phyloP scores from a whole-genome alignment of 2,329 filamentous ascomycete species.

The Aspergillus pseudonomiae region DNA sequence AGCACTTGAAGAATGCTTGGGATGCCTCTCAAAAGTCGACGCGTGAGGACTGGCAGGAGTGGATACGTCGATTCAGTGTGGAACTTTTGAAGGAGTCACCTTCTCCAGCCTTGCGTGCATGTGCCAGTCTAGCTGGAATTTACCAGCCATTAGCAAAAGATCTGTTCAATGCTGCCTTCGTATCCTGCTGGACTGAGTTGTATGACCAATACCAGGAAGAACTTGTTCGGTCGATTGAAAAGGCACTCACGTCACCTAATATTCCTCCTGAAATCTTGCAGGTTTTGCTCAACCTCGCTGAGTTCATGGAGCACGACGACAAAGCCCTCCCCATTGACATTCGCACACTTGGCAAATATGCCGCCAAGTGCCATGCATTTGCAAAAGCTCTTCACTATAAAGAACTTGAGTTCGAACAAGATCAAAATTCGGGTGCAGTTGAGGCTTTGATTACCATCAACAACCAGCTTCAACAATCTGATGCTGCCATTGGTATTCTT shows the following conservation, averaged over 20 bases:
- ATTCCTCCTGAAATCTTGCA: constrained; percentile 95
- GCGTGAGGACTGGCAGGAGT: constrained; percentile 98
- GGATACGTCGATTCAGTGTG: constrained; percentile 95
- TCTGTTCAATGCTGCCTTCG: constrained; percentile 97
- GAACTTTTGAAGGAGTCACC: constrained; percentile 93
- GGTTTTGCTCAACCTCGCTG: constrained; percentile 89
- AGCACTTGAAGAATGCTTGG: constrained; percentile 96
- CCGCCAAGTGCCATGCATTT: constrained; percentile 94
- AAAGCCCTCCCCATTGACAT: constrained; percentile 98
- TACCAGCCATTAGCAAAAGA: constrained; percentile 90
- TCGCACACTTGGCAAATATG: constrained; percentile 87
- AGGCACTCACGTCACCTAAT: constrained; percentile 90
- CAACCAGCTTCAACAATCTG: constrained; percentile 97
- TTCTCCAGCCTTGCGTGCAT: constrained; percentile 91
- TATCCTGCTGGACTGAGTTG: constrained; percentile 97
- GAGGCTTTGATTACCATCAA: constrained; percentile 99
- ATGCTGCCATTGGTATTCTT: constrained; percentile 96
- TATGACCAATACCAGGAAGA: constrained; percentile 98
- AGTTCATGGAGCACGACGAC: constrained; percentile 99
- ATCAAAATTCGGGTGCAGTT: constrained; percentile 92
- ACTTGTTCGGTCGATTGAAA: constrained; percentile 92
- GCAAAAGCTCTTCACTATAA: constrained; percentile 99
- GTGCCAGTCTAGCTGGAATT: constrained; percentile 84
- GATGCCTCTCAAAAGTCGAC: constrained; percentile 96
- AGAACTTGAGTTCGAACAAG: constrained; percentile 95